Evolutionary conservation across 768 basidiomycete genomes (phyloP).

Genomic region (Lactarius vividus): DNA sequence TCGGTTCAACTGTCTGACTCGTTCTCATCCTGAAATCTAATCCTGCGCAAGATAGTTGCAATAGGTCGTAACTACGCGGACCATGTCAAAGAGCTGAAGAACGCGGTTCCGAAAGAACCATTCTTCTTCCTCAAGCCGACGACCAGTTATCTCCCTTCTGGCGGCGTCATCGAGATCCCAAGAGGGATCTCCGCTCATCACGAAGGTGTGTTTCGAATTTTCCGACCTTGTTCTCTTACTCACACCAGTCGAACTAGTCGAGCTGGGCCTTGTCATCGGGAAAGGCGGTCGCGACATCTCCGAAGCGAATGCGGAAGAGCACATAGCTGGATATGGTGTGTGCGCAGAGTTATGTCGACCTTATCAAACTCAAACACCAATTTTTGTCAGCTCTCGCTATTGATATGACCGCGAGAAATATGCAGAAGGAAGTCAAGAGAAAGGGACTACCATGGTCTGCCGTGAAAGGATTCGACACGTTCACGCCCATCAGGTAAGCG

Average conservation of each 20-base stretch:
- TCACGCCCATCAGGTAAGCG: conserved; percentile 81
- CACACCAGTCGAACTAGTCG: conserved; percentile 51
- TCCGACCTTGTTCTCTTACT: not conserved
- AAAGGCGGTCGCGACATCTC: conserved; percentile 82
- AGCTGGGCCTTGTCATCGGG: conserved; percentile 96
- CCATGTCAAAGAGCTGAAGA: conserved; percentile 90
- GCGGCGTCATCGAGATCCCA: conserved; percentile 85
- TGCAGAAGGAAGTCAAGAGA: conserved; percentile 91
- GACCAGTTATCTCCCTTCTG: conserved; percentile 74
- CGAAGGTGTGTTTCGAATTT: conserved; percentile 58
- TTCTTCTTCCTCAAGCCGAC: conserved; percentile 99
- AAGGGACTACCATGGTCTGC: conserved; percentile 97
- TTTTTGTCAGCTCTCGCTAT: conserved; percentile 72
- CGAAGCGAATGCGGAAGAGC: conserved; percentile 62
- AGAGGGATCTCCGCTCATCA: conserved; percentile 80
- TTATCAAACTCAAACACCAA: not conserved
- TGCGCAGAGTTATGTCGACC: not conserved
- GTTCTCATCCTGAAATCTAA: conserved; percentile 15
- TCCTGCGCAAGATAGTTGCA: conserved; percentile 69
- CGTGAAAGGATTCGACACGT: conserved; percentile 96
- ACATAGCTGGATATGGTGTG: conserved; percentile 92
- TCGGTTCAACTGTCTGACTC: not conserved
- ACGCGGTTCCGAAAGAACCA: conserved; percentile 86
- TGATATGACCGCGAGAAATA: conserved; percentile 94
- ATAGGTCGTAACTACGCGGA: conserved; percentile 94